phyloP scores from a whole-genome alignment of 768 basidiomycete genomes.

The Ramaria sp. region DNA sequence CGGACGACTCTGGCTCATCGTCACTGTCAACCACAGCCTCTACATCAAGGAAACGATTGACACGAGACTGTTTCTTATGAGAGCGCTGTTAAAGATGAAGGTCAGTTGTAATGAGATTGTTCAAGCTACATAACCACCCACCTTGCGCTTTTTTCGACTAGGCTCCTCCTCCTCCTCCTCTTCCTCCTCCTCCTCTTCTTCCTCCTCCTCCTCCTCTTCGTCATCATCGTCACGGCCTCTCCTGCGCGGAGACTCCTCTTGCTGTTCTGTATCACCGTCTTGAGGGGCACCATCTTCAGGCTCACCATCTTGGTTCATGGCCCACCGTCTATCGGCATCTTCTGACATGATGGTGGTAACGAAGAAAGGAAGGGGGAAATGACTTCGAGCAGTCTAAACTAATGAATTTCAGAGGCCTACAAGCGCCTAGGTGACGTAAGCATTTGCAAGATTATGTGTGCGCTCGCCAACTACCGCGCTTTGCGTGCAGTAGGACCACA shows the following conservation, averaged over 20 bases:
- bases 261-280: conserved; percentile 26
- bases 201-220: conserved; percentile 33
- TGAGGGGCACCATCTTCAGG: conserved; percentile 21
- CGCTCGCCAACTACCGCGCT: too few species aligned
- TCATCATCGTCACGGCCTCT: conserved; percentile 25
- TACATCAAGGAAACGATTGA: conserved; percentile 86
- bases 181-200: conserved; percentile 39
- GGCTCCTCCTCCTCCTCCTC: conserved; percentile 28
- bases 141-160: conserved; percentile 53
- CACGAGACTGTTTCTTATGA: conserved; percentile 45
- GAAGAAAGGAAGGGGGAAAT: neutral
- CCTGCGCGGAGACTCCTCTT: conserved; percentile 25
- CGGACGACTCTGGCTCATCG: conserved; percentile 89
- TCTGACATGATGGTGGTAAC: conserved; percentile 32
- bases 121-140: conserved; percentile 15
- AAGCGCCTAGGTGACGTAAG: too few species aligned
- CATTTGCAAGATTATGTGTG: too few species aligned
- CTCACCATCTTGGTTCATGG: conserved; percentile 18
- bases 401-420: too few species aligned
- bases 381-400: too few species aligned
- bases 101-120: neutral
- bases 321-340: conserved; percentile 24
- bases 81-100: conserved; percentile 33
- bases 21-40: conserved; percentile 96
- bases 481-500: too few species aligned